phyloP scores from a whole-genome alignment of 1,139 yeast genomes.

The Yamadazyma triangularis region DNA sequence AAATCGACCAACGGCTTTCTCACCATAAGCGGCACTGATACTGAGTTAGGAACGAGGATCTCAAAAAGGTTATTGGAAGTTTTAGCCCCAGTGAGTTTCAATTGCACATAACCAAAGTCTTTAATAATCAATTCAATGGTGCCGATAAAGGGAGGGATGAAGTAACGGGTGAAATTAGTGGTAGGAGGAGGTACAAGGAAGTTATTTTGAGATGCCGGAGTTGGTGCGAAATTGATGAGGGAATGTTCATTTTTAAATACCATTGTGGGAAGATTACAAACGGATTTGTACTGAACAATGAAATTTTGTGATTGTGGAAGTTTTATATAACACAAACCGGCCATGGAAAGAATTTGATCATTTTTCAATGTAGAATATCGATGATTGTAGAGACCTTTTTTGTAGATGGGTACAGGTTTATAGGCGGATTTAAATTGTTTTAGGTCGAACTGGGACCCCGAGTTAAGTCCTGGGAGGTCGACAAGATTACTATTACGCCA shows the following conservation, averaged over 20 bases:
- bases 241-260: conserved; percentile 25
- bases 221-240: conserved; percentile 26
- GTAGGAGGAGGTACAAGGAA: conserved; percentile 8
- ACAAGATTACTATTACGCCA: conserved; percentile 23
- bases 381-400: conserved; percentile 31
- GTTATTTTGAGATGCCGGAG: background rate
- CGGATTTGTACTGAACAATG: conserved; percentile 40
- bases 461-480: conserved; percentile 58
- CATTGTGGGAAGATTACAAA: conserved; percentile 26
- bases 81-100: conserved; percentile 58
- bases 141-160: conserved; percentile 68
- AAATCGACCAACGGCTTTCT: conserved; percentile 36
- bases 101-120: conserved; percentile 62
- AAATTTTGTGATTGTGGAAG: conserved; percentile 28
- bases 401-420: conserved; percentile 14
- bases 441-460: conserved; percentile 16
- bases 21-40: conserved; percentile 22
- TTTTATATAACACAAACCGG: conserved; percentile 55
- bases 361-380: conserved; percentile 37
- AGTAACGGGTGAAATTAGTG: conserved; percentile 34
- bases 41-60: conserved; percentile 28
- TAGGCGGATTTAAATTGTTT: conserved; percentile 26
- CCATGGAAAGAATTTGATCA: conserved; percentile 47
- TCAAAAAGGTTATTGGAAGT: conserved; percentile 23
- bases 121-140: conserved; percentile 63